Percentiles rank a stretch among this genome's conserved stretches.
Evolutionary conservation across 1,284 basidiomycete species (phyloP).

Genomic region (Leccinum ponderosum): DNA sequence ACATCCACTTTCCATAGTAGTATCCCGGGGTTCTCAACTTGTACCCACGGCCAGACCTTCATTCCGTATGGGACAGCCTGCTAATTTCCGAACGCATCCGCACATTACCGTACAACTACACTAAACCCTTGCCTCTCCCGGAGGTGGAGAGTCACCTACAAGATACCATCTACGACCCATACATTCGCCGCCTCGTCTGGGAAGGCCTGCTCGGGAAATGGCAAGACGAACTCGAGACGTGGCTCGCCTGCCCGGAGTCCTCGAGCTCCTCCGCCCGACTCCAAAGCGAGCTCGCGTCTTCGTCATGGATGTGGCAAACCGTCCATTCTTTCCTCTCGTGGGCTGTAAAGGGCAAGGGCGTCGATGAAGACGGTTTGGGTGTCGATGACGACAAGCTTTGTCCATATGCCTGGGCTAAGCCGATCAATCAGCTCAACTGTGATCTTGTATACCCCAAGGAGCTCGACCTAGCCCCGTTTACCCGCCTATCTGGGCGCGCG

Average conservation of each 20-base stretch:
- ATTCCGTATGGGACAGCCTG: constrained; percentile 83
- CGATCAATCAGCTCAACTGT: constrained; percentile 78
- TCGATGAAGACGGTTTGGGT: constrained; percentile 21
- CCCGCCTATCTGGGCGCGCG: constrained; percentile 4
- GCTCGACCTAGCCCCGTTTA: constrained; percentile 48
- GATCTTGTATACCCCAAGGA: constrained; percentile 74
- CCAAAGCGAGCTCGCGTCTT: not conserved
- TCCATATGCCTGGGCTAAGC: constrained; percentile 74
- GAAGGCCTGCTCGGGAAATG: constrained; percentile 77
- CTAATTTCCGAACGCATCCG: constrained; percentile 84
- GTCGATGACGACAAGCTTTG: constrained; percentile 70
- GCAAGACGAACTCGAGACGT: constrained; percentile 54
- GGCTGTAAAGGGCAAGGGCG: not conserved
- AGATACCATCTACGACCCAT: constrained; percentile 86
- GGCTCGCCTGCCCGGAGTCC: constrained; percentile 64
- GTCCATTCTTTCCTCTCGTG: constrained; percentile 25
- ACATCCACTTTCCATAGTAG: not conserved
- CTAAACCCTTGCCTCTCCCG: constrained; percentile 59
- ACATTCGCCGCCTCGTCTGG: constrained; percentile 82
- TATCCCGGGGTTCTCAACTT: not conserved
- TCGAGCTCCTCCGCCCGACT: constrained; percentile 1
- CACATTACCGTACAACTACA: constrained; percentile 74
- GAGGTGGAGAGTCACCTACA: constrained; percentile 75
- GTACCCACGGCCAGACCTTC: constrained; percentile 56
- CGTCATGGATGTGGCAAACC: constrained; percentile 24